Base-by-base conservation (phyloP, 2,329 filamentous ascomycete genomes). In the Xylaria sp. region DNA sequence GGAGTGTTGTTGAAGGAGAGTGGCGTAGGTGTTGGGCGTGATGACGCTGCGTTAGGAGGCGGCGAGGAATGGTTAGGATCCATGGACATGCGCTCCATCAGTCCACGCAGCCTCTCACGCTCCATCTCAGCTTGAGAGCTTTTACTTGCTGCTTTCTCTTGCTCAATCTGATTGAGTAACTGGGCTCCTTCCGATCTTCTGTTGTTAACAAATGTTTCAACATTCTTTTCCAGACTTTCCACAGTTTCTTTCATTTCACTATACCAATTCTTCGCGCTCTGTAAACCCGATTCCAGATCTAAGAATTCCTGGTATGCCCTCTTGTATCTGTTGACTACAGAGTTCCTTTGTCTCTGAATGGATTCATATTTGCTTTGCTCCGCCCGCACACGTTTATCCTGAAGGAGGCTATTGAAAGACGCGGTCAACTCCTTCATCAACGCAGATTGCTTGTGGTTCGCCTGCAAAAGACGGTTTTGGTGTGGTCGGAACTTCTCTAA, bases 21-120 rank as follows among this genome's bases (percentile, higher is more conserved):
- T 5, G 83, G 78, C n/a, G 85, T 80, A 42, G 83, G 80, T 48
- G 82, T 81, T 27, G 80, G 78, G 18, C 82, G 78, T 53, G 82
- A 80, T 60, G 80, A 78, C 37, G 77, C 73, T 21, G 81, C 75
- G 66, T 79, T 78, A 25, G 80, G 76, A n/a, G 81, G 75, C 47
- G 85, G 80, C 55, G 82, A 79, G 18, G 80, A 79, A 16, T 80
- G 78, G 23, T 79, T 81, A 55, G 87, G 84, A n/a, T 95, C 93
- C 82, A 98, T 91, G 1, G 94, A 94, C 90, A 98, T 95, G 63
- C 94, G 90, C 77, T 98, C 94, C 96, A 99, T 98, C 48, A 99
- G 84, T 50, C 92, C 92, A 66, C 93, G 90, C 65, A 99, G 83
- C 64, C 95, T 89, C 76, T 97, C 93, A 65, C 93, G 91, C 79